phyloP scores from a whole-genome alignment of 257 asterid species.

The Solanum bulbocastanum region DNA sequence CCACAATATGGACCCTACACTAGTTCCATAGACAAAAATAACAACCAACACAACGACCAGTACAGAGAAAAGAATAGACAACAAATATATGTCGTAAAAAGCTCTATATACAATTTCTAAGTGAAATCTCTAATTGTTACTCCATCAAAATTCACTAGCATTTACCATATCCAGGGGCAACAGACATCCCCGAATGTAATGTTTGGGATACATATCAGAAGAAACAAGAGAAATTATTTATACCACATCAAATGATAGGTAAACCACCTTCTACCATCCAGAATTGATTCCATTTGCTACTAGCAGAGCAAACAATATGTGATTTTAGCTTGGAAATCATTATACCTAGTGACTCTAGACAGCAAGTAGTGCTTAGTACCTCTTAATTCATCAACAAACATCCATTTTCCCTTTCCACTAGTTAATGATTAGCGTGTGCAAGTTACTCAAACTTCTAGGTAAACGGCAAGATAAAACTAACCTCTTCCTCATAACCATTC shows the following conservation, averaged over 20 bases:
- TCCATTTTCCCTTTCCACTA: neutral
- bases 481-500: constrained; percentile 85
- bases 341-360: neutral
- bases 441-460: neutral
- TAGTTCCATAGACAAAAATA: neutral
- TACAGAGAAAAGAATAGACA: neutral
- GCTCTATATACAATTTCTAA: neutral
- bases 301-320: neutral
- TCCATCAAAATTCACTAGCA: neutral
- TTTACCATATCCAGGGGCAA: neutral
- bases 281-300: neutral
- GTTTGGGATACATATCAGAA: neutral
- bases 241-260: neutral
- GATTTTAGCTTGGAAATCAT: neutral
- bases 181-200: neutral
- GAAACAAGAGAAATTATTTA: neutral
- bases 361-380: neutral
- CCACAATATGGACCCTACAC: neutral
- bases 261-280: neutral
- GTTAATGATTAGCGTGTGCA: neutral
- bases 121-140: neutral
- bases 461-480: constrained; percentile 8
- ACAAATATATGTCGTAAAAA: neutral
- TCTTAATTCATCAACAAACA: neutral
- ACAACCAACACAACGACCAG: neutral